Evolutionary conservation across 768 basidiomycete genomes (phyloP), one percentile per base, ranked within the genome.

Genomic region (Pleurotus citrinopileatus): DNA sequence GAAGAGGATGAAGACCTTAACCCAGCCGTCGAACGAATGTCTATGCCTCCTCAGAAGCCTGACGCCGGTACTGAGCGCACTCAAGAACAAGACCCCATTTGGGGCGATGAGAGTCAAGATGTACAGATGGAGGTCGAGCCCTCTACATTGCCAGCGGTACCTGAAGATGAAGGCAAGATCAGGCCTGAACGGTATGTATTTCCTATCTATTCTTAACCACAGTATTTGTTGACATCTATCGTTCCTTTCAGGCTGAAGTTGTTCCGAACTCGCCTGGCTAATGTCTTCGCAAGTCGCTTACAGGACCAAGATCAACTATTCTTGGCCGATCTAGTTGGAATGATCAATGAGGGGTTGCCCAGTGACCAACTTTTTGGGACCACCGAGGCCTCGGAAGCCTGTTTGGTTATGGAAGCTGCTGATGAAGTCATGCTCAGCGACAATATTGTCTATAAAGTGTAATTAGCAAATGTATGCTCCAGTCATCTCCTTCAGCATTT

Each of bases 381-480:
- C 0, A 76, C 78, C 10, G 96, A 98, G 68, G 96, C 90, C 1
- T 83, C 82, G 4, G 74, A 77, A 52, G 83, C 86, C 20, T 86
- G 87, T 55, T 76, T 82, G 58, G 68, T 75, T 29, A 97, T 98
- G 95, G 78, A 80, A 23, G 85, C 87, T 15, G 75, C 73, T 10
- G 86, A 91, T 52, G 89, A 95, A 68, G 74, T 98, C 57, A 92
- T 97, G 90, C 77, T 93, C 61, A 88, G 87, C 59, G 91, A 90
- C 27, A 89, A 87, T 27, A 84, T 91, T 54, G 80, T 95, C 51
- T 95, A 95, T 74, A 92, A 86, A 68, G 82, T 93, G 54, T 92
- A 73, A 13, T 12, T n/a, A n/a, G 13, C 10, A 40, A 70, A 19
- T 12, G 7, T 15, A n/a, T 7, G 2, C 38, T 19, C 19, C 38